Evolutionary conservation across 2,329 filamentous ascomycete genomes (phyloP).

Genomic region (Phaeosphaeria sp.): DNA sequence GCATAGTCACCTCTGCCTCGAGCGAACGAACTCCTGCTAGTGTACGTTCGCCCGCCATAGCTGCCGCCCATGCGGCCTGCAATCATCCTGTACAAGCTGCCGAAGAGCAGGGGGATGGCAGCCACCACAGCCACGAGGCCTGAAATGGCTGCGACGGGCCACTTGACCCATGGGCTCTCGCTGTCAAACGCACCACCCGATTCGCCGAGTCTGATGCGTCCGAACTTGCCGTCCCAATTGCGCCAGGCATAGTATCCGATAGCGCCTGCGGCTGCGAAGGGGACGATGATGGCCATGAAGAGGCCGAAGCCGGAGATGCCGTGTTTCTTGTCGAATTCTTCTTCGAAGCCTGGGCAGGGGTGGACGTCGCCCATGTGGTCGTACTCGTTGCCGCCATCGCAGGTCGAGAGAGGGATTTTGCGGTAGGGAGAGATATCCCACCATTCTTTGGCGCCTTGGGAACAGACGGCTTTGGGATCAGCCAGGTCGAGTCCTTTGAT

Average conservation of each 20-base stretch:
- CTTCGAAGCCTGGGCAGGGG: slow-evolving; percentile 79
- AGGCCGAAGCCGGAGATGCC: slow-evolving; percentile 75
- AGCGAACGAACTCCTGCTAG: slow-evolving; percentile 87
- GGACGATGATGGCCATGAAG: slow-evolving; percentile 84
- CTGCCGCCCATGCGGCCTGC: slow-evolving; percentile 60
- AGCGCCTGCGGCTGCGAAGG: slow-evolving; percentile 72
- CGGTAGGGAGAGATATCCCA: slow-evolving; percentile 88
- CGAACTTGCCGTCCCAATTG: slow-evolving; percentile 89
- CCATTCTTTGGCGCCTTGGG: slow-evolving; percentile 77
- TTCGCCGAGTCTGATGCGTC: slow-evolving; percentile 86
- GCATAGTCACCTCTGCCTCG: slow-evolving; percentile 87
- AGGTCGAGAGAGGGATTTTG: slow-evolving; percentile 88
- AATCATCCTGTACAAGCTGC: slow-evolving; percentile 74
- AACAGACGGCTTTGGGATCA: slow-evolving; percentile 66
- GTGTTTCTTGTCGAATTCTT: slow-evolving; percentile 78
- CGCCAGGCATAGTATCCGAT: slow-evolving; percentile 85
- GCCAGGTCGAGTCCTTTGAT: slow-evolving; percentile 74
- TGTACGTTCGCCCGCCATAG: slow-evolving; percentile 73
- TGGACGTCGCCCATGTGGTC: slow-evolving; percentile 70
- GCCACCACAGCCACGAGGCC: slow-evolving; percentile 63
- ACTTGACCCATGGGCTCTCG: slow-evolving; percentile 79
- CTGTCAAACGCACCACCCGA: slow-evolving; percentile 56
- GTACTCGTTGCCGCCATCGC: slow-evolving; percentile 74
- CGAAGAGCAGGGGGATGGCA: slow-evolving; percentile 70
- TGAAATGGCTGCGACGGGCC: slow-evolving; percentile 65